A percentile compares a stretch with the other conserved stretches of the same genome.
phyloP scores from a whole-genome alignment of 257 asterid species.

The Thymus quinquecostatus region DNA sequence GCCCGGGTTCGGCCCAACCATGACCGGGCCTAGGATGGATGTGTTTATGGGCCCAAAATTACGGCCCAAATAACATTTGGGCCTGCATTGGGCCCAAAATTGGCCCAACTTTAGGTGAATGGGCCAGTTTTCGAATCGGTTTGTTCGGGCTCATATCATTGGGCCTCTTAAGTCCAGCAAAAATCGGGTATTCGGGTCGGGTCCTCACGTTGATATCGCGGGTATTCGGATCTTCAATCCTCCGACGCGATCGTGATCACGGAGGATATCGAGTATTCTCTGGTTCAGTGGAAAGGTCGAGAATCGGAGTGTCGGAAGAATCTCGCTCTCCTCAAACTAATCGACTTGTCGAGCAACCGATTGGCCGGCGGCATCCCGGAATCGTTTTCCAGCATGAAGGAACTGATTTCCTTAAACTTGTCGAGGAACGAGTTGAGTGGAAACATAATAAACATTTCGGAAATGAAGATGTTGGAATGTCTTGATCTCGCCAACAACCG shows the following conservation, averaged over 20 bases:
- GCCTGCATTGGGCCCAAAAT: too few relatives aligned
- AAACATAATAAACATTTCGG: not conserved
- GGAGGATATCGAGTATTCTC: conserved; percentile 14
- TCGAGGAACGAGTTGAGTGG: not conserved
- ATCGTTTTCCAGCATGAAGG: not conserved
- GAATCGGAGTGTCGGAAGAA: not conserved
- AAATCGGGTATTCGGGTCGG: too few relatives aligned
- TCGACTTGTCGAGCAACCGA: not conserved
- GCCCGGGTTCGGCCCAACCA: too few relatives aligned
- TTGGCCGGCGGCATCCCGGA: not conserved
- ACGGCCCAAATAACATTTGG: too few relatives aligned
- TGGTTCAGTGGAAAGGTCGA: not conserved
- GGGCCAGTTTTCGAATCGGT: too few relatives aligned
- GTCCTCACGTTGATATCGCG: too few relatives aligned
- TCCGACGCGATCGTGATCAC: not conserved
- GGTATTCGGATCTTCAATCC: not conserved
- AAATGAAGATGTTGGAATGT: not conserved
- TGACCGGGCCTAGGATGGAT: too few relatives aligned
- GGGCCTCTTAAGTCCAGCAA: too few relatives aligned
- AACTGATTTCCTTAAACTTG: not conserved
- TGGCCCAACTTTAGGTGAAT: too few relatives aligned
- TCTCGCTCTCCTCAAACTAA: not conserved
- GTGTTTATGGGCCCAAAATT: too few relatives aligned
- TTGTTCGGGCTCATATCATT: too few relatives aligned
- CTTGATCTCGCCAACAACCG: not conserved